Evolutionary conservation across 2,329 filamentous ascomycete genomes (phyloP).

Genomic region (Juglanconis oblonga): DNA sequence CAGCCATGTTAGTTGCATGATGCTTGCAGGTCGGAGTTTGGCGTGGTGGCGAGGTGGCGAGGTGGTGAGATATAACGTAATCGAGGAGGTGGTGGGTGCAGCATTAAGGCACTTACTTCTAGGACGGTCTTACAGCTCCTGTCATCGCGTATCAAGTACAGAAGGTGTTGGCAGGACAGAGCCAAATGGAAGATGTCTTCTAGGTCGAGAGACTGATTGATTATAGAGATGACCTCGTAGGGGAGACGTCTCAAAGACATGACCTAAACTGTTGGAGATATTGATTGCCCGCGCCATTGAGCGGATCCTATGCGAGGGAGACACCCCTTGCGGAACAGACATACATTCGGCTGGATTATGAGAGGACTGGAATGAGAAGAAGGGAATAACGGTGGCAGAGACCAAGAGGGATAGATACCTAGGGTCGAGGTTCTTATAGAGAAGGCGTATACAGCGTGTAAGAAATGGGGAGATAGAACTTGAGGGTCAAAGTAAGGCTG

Average conservation of each 20-base stretch:
- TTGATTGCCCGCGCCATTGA: conserved; percentile 3
- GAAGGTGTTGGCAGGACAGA: conserved; percentile 49
- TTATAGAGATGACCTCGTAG: conserved; percentile 62
- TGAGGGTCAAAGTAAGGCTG: no score
- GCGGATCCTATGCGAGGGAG: not conserved
- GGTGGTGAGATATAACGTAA: not conserved
- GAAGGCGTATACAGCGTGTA: no score
- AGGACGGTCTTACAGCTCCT: conserved; percentile 56
- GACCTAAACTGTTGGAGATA: not conserved
- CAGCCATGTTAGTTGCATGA: conserved; percentile 25
- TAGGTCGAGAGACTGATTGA: conserved; percentile 52
- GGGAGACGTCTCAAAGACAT: conserved; percentile 45
- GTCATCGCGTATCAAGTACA: conserved; percentile 48
- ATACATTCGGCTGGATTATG: not conserved
- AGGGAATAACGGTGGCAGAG: no score
- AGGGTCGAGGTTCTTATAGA: no score
- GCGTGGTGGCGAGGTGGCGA: not conserved
- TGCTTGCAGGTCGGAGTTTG: conserved; percentile 49
- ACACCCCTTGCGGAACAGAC: not conserved
- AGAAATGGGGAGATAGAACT: no score
- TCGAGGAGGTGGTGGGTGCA: not conserved
- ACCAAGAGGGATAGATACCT: no score
- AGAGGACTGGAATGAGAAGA: not conserved
- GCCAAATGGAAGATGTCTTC: conserved; percentile 58
- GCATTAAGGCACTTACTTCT: conserved; percentile 49